Base-by-base conservation (phyloP, 2,329 filamentous ascomycete genomes). In the Aureobasidium sp. region DNA sequence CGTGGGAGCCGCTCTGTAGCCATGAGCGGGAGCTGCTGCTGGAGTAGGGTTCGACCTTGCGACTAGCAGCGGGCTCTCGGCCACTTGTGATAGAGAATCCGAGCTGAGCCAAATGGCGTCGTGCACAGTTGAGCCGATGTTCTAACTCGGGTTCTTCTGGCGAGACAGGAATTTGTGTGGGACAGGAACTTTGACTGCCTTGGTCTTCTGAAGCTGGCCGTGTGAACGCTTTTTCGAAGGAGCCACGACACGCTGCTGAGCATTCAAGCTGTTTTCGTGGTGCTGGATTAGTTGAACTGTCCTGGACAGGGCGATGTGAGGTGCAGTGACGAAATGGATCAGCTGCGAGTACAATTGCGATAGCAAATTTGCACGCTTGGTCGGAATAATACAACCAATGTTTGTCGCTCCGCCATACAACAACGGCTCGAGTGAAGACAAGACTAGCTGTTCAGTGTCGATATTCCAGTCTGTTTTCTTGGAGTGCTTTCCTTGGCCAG, bases 301-400 rank as follows among this genome's bases (percentile, higher is more conserved):
- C 30, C 39, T 36, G 25, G 21, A 15, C 30, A 54, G 21, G 2
- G 37, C 48, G 6, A 54, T 25, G 21, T 61, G 49, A 39, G 59
- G 59, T 25, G 50, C 52, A n/a, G 49, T 48, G 45, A 59, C 57
- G 2, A 59, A 36, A 10, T 41, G 45, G 3, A 27, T 37, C 16
- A 65, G 32, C 27, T 61, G 52, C 47, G 37, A 44, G 41, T 65
- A 65, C 10, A 65, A 30, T 27, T 49, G 59, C 52, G 61, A 62
- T 30, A 65, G 30, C 48, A 59, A 21, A 32, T 55, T 48, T 16
- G 61, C 53, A 37, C 63, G 61, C 21, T 63, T 39, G 8, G 21
- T 29, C 5, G 55, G 16, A 4, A 61, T 44, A 10, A 65, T 27
- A 32, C 63, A 65, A 15, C 62, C 62, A 37, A 63, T 62, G 36